Evolutionary conservation across 176 grass and related monocot genomes (phyloP).

Genomic region (Avena insularis): DNA sequence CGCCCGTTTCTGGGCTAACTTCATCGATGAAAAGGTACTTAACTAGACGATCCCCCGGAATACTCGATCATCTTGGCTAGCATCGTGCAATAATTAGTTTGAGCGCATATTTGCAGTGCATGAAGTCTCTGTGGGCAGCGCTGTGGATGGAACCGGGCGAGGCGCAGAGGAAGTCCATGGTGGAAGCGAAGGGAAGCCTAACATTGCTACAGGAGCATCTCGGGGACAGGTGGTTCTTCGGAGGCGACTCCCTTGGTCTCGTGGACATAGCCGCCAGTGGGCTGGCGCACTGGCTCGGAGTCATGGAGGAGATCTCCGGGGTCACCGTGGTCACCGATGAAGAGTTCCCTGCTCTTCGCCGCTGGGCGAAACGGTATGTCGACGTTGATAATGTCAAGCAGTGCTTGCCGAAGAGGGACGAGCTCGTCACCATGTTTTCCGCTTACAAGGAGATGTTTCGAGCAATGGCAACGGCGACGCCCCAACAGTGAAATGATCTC

Average conservation of each 20-base stretch:
- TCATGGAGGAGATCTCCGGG: conserved; percentile 52
- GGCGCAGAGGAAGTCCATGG: conserved; percentile 21
- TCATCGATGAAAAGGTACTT: conserved; percentile 35
- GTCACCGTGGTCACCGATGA: conserved; percentile 38
- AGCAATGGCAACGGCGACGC: neutral
- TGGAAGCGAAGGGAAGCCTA: conserved; percentile 43
- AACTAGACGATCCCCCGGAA: neutral
- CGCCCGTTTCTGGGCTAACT: conserved; percentile 51
- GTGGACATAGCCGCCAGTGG: conserved; percentile 49
- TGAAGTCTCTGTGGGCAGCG: conserved; percentile 40
- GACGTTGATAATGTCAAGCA: conserved; percentile 31
- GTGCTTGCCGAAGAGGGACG: conserved; percentile 41
- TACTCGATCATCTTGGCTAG: too few species aligned
- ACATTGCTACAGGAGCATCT: conserved; percentile 45
- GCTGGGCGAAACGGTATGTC: conserved; percentile 46
- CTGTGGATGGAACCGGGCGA: conserved; percentile 42
- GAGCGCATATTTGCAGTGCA: conserved; percentile 24
- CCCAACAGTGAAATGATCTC: neutral
- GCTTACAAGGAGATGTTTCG: conserved; percentile 29
- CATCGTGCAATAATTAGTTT: too few species aligned
- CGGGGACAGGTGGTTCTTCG: conserved; percentile 49
- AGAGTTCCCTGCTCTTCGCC: conserved; percentile 34
- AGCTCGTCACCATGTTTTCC: conserved; percentile 38
- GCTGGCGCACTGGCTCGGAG: conserved; percentile 52
- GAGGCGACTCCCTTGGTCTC: conserved; percentile 52